Evolutionary conservation across 169 alveolate species (phyloP).

Genomic region (Plasmodium relictum): DNA sequence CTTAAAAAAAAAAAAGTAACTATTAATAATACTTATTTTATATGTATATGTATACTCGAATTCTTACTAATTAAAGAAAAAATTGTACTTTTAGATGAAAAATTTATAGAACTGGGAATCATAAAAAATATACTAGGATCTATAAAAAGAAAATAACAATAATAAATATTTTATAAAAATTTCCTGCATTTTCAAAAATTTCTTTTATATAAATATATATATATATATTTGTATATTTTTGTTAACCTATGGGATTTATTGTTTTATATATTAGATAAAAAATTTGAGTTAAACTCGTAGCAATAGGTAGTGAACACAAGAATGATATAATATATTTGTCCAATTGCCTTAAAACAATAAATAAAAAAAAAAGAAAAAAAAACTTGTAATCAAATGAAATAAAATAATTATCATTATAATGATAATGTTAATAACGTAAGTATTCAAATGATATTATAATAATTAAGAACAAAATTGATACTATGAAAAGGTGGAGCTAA

Average conservation of each 20-base stretch:
- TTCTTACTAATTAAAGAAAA: conserved; percentile 42
- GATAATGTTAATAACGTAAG: too few relatives aligned
- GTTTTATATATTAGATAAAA: conserved; percentile 27
- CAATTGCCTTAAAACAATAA: conserved; percentile 2
- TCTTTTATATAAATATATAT: neutral
- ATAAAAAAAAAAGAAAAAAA: conserved; percentile 1
- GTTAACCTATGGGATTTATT: conserved; percentile 64
- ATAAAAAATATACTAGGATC: conserved; percentile 65
- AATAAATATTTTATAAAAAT: neutral
- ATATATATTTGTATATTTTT: neutral
- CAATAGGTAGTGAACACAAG: conserved; percentile 41
- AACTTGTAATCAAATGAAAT: too few relatives aligned
- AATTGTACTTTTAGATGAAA: conserved; percentile 56
- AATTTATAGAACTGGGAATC: conserved; percentile 63
- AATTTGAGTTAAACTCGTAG: conserved; percentile 37
- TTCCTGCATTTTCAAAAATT: neutral
- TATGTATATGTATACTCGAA: neutral
- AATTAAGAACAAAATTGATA: neutral
- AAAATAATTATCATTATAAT: too few relatives aligned
- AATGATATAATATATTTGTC: conserved; percentile 52
- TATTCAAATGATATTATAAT: too few relatives aligned
- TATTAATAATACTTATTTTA: conserved; percentile 6
- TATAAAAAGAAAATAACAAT: neutral
- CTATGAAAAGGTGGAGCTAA: neutral
- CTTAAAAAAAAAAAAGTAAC: conserved; percentile 6